phyloP scores from a whole-genome alignment of 305 asterid genomes.

The Salvia sclarea region DNA sequence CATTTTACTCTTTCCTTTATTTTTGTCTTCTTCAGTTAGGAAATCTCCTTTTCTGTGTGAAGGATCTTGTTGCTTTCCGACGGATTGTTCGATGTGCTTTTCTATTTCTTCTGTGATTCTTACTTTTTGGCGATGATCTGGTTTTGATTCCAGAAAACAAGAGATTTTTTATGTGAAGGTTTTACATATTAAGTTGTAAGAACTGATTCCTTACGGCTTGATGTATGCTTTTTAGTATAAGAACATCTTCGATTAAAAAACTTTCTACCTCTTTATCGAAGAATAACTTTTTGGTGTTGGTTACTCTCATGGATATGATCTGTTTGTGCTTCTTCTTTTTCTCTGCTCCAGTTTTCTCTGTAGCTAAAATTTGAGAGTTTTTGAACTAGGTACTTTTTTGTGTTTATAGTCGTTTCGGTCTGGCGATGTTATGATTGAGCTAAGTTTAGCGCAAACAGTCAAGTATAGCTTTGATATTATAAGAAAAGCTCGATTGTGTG shows the following conservation, averaged over 20 bases:
- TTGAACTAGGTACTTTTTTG: constrained; percentile 7
- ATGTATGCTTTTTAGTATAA: not conserved
- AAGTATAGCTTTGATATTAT: not conserved
- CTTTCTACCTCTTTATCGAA: constrained; percentile 5
- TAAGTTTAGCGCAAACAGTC: not conserved
- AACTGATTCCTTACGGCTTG: constrained; percentile 6
- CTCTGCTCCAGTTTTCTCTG: not conserved
- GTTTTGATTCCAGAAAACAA: constrained; percentile 8
- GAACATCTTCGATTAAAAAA: constrained; percentile 4
- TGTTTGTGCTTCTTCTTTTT: not conserved
- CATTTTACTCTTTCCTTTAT: not conserved
- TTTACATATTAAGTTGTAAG: not conserved
- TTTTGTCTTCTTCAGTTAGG: not conserved
- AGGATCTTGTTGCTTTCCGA: constrained; percentile 15
- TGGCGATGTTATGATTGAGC: constrained; percentile 1
- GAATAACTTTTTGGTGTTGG: not conserved
- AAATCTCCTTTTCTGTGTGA: not conserved
- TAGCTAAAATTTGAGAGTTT: constrained; percentile 3
- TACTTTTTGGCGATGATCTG: not conserved
- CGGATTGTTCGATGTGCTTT: not conserved
- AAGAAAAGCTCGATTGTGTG: constrained; percentile 2
- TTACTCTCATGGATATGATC: not conserved
- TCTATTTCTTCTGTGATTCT: not conserved
- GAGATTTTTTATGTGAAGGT: not conserved
- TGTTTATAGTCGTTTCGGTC: not conserved